Conservation (phyloP, 805 yeast genomes). For the Scheffersomyces coipomensis region DNA sequence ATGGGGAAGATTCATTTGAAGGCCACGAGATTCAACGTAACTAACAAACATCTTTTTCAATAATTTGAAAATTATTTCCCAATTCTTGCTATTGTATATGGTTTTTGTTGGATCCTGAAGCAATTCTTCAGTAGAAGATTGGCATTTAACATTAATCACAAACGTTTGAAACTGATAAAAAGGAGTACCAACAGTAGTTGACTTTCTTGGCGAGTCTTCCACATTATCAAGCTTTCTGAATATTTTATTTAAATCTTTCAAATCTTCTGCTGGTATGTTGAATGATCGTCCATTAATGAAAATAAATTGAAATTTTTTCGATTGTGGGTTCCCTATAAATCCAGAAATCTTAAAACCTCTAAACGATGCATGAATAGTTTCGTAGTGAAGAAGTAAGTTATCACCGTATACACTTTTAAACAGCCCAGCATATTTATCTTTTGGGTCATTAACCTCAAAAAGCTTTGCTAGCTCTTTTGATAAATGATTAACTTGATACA, state of each 20-base stretch:
- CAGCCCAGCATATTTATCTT: slow-evolving; percentile 2
- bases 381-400: slow-evolving; percentile 15
- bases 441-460: slow-evolving; percentile 14
- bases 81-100: slow-evolving; percentile 1
- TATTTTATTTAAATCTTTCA: slow-evolving; percentile 16
- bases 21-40: slow-evolving; percentile 5
- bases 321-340: slow-evolving; percentile 39
- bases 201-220: slow-evolving; percentile 12
- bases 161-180: slow-evolving; percentile 36
- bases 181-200: slow-evolving; percentile 21
- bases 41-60: slow-evolving; percentile 4
- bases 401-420: slow-evolving; percentile 27
- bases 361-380: slow-evolving; percentile 22
- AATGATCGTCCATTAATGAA: slow-evolving; percentile 43
- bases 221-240: slow-evolving; percentile 14
- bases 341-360: slow-evolving; percentile 30
- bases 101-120: slow-evolving; percentile 26
- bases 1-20: background rate
- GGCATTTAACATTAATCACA: slow-evolving; percentile 29
- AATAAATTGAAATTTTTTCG: slow-evolving; percentile 42
- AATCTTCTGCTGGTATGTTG: slow-evolving; percentile 7
- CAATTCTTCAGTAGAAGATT: slow-evolving; percentile 28
- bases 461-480: background rate
- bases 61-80: slow-evolving; percentile 1
- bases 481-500: background rate